Conservation (phyloP, 495 filamentous ascomycete species). For the Lasiosphaeris hirsuta region DNA sequence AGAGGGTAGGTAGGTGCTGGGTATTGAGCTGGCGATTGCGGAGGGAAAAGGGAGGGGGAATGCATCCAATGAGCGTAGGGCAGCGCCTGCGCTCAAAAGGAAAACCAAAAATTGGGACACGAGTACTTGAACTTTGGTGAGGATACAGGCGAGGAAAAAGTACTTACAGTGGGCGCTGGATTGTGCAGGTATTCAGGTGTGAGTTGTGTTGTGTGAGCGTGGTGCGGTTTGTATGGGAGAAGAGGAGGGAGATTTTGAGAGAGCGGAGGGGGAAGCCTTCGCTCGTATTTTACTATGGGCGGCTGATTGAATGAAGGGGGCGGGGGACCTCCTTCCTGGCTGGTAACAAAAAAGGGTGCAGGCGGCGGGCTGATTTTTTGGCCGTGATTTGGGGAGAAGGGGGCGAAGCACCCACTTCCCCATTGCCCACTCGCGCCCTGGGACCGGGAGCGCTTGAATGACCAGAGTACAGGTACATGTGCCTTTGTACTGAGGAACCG, state of each 20-base stretch:
- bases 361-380: slow-evolving; percentile 34
- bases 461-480: slow-evolving; percentile 1
- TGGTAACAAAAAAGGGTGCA: slow-evolving; percentile 37
- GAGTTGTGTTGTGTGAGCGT: slow-evolving; percentile 26
- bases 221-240: slow-evolving; percentile 49
- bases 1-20: slow-evolving; percentile 4
- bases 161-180: slow-evolving; percentile 26
- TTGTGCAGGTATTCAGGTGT: slow-evolving; percentile 25
- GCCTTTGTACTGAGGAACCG: slow-evolving; percentile 4
- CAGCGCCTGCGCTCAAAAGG: neutral
- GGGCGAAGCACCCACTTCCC: slow-evolving; percentile 20
- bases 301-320: slow-evolving; percentile 50
- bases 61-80: slow-evolving; percentile 1
- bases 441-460: neutral
- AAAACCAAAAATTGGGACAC: neutral
- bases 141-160: slow-evolving; percentile 18
- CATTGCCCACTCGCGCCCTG: slow-evolving; percentile 6
- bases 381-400: slow-evolving; percentile 25
- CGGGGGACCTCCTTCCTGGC: slow-evolving; percentile 35
- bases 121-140: slow-evolving; percentile 24
- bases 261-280: slow-evolving; percentile 48
- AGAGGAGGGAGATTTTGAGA: slow-evolving; percentile 52
- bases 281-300: slow-evolving; percentile 60
- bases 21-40: slow-evolving; percentile 9
- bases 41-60: slow-evolving; percentile 1